phyloP scores from a whole-genome alignment of 2,329 filamentous ascomycete species.

The Microsporum canis region DNA sequence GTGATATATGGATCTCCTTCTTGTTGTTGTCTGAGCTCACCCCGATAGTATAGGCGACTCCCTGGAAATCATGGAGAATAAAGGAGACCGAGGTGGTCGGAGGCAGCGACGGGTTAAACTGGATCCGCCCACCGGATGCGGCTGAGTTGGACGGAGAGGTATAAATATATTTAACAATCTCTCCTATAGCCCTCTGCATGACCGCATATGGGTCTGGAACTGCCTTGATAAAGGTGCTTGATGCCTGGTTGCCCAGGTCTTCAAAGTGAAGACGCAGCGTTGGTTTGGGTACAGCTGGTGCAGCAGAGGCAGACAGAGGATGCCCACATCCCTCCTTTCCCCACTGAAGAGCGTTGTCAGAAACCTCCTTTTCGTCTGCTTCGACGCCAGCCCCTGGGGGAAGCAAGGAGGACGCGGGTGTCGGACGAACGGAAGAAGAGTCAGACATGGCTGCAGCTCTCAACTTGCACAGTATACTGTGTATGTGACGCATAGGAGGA shows the following conservation, averaged over 20 bases:
- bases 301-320: neutral
- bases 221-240: slow-evolving; percentile 54
- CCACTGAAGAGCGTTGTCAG: neutral
- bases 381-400: neutral
- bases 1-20: slow-evolving; percentile 85
- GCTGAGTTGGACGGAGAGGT: slow-evolving; percentile 23
- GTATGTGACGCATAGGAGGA: neutral
- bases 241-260: slow-evolving; percentile 39
- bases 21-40: slow-evolving; percentile 69
- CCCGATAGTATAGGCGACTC: slow-evolving; percentile 82
- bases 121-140: slow-evolving; percentile 6
- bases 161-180: slow-evolving; percentile 66
- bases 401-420: neutral
- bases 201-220: slow-evolving; percentile 50
- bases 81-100: slow-evolving; percentile 78
- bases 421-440: slow-evolving; percentile 2
- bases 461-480: neutral
- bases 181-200: slow-evolving; percentile 51
- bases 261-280: slow-evolving; percentile 28
- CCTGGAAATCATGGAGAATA: slow-evolving; percentile 64
- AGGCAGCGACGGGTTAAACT: slow-evolving; percentile 34
- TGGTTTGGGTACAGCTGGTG: slow-evolving; percentile 17
- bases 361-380: neutral
- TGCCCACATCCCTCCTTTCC: neutral
- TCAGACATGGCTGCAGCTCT: neutral